Percentiles rank a stretch among this genome's conserved stretches.
phyloP scores from a whole-genome alignment of 2,329 filamentous ascomycete genomes.

The Pseudogymnoascus sp. region DNA sequence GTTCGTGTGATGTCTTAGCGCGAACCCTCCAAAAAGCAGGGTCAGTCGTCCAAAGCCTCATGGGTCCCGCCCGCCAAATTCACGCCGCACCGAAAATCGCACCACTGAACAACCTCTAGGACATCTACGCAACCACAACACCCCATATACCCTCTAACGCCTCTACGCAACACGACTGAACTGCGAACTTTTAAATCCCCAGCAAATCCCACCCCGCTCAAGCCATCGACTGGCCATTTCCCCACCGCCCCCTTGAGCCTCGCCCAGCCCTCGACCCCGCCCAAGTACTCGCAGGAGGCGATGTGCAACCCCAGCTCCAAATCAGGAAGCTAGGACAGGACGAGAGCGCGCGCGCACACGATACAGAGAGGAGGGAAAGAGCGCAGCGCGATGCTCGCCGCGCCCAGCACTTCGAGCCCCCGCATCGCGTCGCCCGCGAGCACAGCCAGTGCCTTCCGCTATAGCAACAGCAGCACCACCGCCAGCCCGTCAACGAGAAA shows the following conservation, averaged over 20 bases:
- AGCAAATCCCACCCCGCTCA: neutral
- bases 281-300: neutral
- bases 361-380: neutral
- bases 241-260: neutral
- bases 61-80: slow-evolving; percentile 8
- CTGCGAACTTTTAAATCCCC: neutral
- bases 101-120: neutral
- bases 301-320: slow-evolving; percentile 5
- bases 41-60: slow-evolving; percentile 4
- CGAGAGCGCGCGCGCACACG: slow-evolving; percentile 3
- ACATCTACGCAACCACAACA: neutral
- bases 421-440: slow-evolving; percentile 5
- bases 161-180: neutral
- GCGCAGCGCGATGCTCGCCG: neutral
- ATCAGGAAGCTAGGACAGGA: slow-evolving; percentile 3
- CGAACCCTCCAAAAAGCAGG: slow-evolving; percentile 5
- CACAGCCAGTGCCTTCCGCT: neutral
- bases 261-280: slow-evolving; percentile 3
- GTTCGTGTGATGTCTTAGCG: neutral
- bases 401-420: neutral
- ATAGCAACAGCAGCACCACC: slow-evolving; percentile 6
- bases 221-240: neutral
- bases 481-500: slow-evolving; percentile 1
- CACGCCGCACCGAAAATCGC: slow-evolving; percentile 7
- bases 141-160: neutral